Evolutionary conservation across 2,329 filamentous ascomycete genomes (phyloP).

Genomic region (Ophiostoma australiae): DNA sequence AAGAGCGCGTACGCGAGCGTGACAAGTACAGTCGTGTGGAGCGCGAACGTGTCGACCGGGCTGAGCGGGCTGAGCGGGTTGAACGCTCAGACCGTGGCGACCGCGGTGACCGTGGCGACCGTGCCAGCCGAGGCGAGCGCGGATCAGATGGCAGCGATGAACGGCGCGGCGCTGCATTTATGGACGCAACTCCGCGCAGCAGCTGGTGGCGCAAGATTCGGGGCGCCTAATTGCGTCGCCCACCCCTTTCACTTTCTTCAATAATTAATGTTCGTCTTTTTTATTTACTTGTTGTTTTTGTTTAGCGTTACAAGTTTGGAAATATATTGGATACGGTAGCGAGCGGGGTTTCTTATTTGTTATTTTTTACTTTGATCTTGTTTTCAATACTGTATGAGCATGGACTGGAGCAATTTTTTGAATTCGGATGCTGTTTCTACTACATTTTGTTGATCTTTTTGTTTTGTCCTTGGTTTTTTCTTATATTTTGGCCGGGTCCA

Average conservation of each 20-base stretch:
- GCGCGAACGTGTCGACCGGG: constrained; percentile 17
- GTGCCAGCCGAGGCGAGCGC: constrained; percentile 30
- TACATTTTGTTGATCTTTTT: not conserved
- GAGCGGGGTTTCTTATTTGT: not conserved
- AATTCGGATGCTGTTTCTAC: constrained; percentile 10
- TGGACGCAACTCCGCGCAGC: constrained; percentile 47
- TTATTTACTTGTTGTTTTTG: not conserved
- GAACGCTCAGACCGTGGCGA: constrained; percentile 22
- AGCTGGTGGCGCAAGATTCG: constrained; percentile 59
- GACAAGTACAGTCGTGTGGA: constrained; percentile 15
- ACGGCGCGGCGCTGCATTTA: constrained; percentile 40
- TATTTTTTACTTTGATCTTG: not conserved
- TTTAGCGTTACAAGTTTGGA: constrained; percentile 10
- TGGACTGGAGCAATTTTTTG: constrained; percentile 11
- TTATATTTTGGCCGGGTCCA: not conserved
- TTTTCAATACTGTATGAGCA: constrained; percentile 1
- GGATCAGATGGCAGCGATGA: constrained; percentile 36
- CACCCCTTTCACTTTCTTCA: not conserved
- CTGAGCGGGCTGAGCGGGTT: not conserved
- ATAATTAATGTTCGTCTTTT: not conserved
- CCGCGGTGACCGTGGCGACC: constrained; percentile 29
- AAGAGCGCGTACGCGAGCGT: constrained; percentile 31
- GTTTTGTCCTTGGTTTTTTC: not conserved
- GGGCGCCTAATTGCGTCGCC: constrained; percentile 25
- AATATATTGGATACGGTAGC: not conserved